Evolutionary conservation across 306 rosid species (phyloP).

Genomic region (Oemleria cerasiformis): DNA sequence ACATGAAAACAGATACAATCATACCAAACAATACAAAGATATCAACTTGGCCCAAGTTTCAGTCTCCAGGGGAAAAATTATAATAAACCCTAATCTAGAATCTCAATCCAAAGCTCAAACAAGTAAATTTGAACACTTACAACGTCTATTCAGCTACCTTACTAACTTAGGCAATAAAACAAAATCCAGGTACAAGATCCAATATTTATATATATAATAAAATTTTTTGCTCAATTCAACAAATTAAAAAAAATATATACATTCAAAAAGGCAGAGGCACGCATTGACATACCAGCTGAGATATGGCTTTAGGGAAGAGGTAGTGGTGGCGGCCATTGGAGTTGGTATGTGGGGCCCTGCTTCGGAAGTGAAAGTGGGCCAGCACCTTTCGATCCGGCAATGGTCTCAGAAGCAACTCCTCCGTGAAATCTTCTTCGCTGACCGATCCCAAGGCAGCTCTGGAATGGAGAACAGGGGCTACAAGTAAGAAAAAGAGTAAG

Average conservation of each 20-base stretch:
- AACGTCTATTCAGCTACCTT: neutral
- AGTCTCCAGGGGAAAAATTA: neutral
- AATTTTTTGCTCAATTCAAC: neutral
- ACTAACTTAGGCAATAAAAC: neutral
- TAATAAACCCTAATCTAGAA: neutral
- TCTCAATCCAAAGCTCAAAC: neutral
- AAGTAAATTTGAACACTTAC: neutral
- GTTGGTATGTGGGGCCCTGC: conserved; percentile 47
- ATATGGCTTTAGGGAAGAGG: conserved; percentile 87
- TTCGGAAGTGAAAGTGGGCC: conserved; percentile 75
- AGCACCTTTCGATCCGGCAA: conserved; percentile 89
- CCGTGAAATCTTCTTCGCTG: conserved; percentile 64
- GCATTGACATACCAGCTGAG: conserved; percentile 65
- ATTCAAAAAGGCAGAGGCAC: neutral
- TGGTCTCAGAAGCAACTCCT: conserved; percentile 82
- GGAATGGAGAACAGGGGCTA: conserved; percentile 20
- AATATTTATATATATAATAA: neutral
- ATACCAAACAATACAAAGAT: neutral
- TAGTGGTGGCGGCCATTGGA: conserved; percentile 72
- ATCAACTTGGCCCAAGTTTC: neutral
- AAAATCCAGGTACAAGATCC: conserved; percentile 17
- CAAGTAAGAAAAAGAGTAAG: conserved; percentile 27
- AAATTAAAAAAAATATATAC: neutral
- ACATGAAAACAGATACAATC: neutral
- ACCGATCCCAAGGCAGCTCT: conserved; percentile 29